phyloP scores from a whole-genome alignment of 257 asterid genomes.

The Primulina eburnea region DNA sequence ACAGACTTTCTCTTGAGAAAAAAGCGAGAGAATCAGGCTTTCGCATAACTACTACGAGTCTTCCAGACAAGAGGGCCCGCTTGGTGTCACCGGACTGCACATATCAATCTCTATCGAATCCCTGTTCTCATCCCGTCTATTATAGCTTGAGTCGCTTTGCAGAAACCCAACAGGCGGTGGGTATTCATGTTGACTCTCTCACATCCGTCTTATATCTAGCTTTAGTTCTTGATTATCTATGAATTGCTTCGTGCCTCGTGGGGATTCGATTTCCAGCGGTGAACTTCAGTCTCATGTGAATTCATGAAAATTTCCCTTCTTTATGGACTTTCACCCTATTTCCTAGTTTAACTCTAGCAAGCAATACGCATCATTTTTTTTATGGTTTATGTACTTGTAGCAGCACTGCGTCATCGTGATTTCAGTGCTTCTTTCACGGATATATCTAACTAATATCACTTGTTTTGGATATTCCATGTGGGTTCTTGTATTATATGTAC shows the following conservation, averaged over 20 bases:
- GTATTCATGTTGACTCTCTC: neutral
- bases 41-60: neutral
- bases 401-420: neutral
- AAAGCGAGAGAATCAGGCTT: too few relatives aligned
- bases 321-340: slow-evolving; percentile 5
- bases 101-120: neutral
- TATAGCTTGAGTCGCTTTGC: too few relatives aligned
- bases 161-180: neutral
- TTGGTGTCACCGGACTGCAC: neutral
- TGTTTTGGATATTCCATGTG: neutral
- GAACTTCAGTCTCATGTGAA: slow-evolving; percentile 6
- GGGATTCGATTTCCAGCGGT: slow-evolving; percentile 3
- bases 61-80: slow-evolving; percentile 3
- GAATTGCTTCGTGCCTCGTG: slow-evolving; percentile 2
- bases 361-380: neutral
- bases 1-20: too few relatives aligned
- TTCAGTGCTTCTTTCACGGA: neutral
- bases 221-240: neutral
- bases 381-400: neutral
- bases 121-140: neutral
- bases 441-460: neutral
- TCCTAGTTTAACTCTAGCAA: neutral
- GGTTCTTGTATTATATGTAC: neutral
- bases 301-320: slow-evolving; percentile 6
- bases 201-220: neutral